Conservation (phyloP, 2,329 filamentous ascomycete genomes). For the Stemphylium lycopersici region DNA sequence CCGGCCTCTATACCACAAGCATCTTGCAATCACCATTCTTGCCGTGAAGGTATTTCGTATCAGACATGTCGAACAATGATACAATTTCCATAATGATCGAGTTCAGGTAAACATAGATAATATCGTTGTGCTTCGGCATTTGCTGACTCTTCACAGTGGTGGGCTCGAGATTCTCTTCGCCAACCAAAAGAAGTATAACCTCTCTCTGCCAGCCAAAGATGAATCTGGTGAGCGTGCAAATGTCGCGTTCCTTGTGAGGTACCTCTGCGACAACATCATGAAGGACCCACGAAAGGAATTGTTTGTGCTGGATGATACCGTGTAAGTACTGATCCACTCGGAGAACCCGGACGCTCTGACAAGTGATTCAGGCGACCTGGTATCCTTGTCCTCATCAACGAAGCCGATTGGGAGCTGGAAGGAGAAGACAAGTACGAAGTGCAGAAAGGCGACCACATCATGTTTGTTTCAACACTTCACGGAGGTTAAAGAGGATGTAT, state of each 20-base stretch:
- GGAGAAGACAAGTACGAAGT: slow-evolving; percentile 91
- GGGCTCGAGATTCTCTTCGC: slow-evolving; percentile 94
- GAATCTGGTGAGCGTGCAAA: slow-evolving; percentile 67
- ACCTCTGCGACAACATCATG: slow-evolving; percentile 84
- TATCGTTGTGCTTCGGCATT: neutral
- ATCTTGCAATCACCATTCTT: neutral
- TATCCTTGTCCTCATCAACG: slow-evolving; percentile 95
- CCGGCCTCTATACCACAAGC: neutral
- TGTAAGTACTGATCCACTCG: slow-evolving; percentile 64
- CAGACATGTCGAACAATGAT: slow-evolving; percentile 30
- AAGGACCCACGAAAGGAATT: slow-evolving; percentile 82
- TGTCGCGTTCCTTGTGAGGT: slow-evolving; percentile 75
- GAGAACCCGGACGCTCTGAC: slow-evolving; percentile 16
- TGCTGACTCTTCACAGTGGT: slow-evolving; percentile 60
- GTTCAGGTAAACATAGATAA: slow-evolving; percentile 65
- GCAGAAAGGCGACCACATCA: slow-evolving; percentile 80
- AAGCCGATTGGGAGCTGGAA: slow-evolving; percentile 97
- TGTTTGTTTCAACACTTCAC: slow-evolving; percentile 96
- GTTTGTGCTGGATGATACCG: slow-evolving; percentile 83
- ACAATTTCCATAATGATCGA: slow-evolving; percentile 70
- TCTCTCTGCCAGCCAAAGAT: slow-evolving; percentile 70
- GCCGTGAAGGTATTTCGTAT: slow-evolving; percentile 14
- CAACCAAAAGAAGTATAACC: slow-evolving; percentile 73
- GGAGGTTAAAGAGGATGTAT: slow-evolving; percentile 67
- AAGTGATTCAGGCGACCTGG: slow-evolving; percentile 76